phyloP scores from a whole-genome alignment of 345 rosid species.

The Eucalyptus lansdowneana region DNA sequence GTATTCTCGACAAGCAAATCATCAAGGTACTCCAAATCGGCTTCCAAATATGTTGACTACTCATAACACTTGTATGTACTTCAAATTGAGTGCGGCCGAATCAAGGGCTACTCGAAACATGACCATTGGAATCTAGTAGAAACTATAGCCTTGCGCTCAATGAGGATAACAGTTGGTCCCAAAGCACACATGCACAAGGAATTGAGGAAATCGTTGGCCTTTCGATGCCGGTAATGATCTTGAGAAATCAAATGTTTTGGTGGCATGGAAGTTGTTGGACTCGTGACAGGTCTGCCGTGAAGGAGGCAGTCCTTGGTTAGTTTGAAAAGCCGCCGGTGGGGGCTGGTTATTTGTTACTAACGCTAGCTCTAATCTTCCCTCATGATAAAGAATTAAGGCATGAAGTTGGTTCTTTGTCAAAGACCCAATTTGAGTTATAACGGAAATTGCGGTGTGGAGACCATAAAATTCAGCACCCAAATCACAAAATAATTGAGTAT shows the following conservation, averaged over 20 bases:
- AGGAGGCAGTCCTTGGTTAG: no score
- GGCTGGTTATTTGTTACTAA: no score
- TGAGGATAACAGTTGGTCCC: background rate
- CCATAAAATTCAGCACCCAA: no score
- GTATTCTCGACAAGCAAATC: background rate
- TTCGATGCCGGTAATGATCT: background rate
- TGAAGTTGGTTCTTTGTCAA: no score
- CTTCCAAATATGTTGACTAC: background rate
- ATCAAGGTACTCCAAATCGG: background rate
- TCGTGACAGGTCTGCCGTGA: accelerated
- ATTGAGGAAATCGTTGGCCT: background rate
- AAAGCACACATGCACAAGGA: background rate
- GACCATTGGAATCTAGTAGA: background rate
- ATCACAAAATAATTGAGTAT: no score
- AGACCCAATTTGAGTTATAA: no score
- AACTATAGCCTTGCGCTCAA: background rate
- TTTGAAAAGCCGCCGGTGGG: no score
- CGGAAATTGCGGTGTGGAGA: no score
- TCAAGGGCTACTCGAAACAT: background rate
- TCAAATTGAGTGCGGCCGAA: background rate
- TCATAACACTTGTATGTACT: background rate
- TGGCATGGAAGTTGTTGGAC: background rate
- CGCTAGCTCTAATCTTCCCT: no score
- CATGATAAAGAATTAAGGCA: no score
- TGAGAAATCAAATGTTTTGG: background rate